Evolutionary conservation across 805 yeast species (phyloP).

Genomic region (Saccharomycopsis malanga): DNA sequence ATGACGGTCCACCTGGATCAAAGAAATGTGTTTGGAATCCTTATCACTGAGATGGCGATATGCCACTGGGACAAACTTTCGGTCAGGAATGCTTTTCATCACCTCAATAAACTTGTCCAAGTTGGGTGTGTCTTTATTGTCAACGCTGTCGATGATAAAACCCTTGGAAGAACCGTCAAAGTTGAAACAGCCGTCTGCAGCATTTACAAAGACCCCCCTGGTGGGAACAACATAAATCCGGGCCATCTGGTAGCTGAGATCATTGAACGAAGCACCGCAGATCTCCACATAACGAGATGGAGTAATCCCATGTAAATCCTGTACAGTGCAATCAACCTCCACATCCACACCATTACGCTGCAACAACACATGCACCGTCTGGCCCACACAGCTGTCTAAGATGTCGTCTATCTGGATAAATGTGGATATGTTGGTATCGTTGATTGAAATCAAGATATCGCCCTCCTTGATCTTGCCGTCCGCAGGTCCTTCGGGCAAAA

Average conservation of each 20-base stretch:
- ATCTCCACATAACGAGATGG: slow-evolving; percentile 77
- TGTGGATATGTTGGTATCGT: slow-evolving; percentile 55
- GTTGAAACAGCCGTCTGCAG: slow-evolving; percentile 71
- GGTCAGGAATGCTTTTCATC: slow-evolving; percentile 71
- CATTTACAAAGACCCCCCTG: slow-evolving; percentile 72
- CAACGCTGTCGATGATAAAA: slow-evolving; percentile 75
- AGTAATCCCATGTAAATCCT: slow-evolving; percentile 73
- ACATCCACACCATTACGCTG: slow-evolving; percentile 70
- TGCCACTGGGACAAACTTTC: slow-evolving; percentile 58
- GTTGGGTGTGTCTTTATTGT: slow-evolving; percentile 67
- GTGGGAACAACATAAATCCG: slow-evolving; percentile 79
- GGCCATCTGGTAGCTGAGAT: slow-evolving; percentile 83
- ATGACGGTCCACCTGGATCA: slow-evolving; percentile 73
- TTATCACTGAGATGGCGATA: slow-evolving; percentile 76
- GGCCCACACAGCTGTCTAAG: slow-evolving; percentile 63
- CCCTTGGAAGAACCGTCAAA: slow-evolving; percentile 52
- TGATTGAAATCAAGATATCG: slow-evolving; percentile 70
- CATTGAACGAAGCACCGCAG: slow-evolving; percentile 82
- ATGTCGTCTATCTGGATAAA: slow-evolving; percentile 80
- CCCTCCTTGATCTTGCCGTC: slow-evolving; percentile 28
- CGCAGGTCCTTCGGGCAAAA: slow-evolving; percentile 16
- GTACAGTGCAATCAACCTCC: slow-evolving; percentile 46
- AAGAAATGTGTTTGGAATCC: slow-evolving; percentile 63
- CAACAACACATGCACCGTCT: slow-evolving; percentile 46
- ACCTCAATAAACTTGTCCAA: slow-evolving; percentile 72